Evolutionary conservation across 2,329 filamentous ascomycete species (phyloP).

Genomic region (Xenoacremonium recifei): DNA sequence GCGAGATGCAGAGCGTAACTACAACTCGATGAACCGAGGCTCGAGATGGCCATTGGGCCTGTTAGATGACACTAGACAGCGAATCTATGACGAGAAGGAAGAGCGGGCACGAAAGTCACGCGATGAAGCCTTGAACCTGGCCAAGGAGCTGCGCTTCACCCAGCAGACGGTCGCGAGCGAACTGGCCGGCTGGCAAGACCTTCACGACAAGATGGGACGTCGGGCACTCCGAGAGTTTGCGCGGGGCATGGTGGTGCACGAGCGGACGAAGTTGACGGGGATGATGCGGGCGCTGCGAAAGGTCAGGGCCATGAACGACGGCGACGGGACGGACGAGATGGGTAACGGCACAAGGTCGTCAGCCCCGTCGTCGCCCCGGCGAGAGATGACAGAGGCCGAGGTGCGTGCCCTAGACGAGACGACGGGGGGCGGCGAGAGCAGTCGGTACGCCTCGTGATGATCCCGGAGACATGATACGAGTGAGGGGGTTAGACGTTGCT

Average conservation of each 20-base stretch:
- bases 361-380: conserved; percentile 4
- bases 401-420: conserved; percentile 12
- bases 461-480: conserved; percentile 11
- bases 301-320: conserved; percentile 34
- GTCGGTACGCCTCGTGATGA: conserved; percentile 9
- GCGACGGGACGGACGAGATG: conserved; percentile 6
- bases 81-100: conserved; percentile 80
- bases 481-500: too few species aligned
- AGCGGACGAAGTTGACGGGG: conserved; percentile 75
- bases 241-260: conserved; percentile 73
- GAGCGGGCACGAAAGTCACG: conserved; percentile 71
- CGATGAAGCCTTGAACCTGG: conserved; percentile 70
- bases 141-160: conserved; percentile 82
- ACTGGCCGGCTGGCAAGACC: conserved; percentile 89
- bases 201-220: conserved; percentile 75
- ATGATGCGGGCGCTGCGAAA: conserved; percentile 77
- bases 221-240: conserved; percentile 76
- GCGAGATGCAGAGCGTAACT: conserved; percentile 75
- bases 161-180: conserved; percentile 92
- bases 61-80: conserved; percentile 82
- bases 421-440: conserved; percentile 15
- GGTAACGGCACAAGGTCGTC: conserved; percentile 16
- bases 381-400: conserved; percentile 17
- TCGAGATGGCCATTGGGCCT: conserved; percentile 79
- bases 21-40: conserved; percentile 69